Conservation (phyloP, 2,329 filamentous ascomycete species). For the Fusarium dimerum region DNA sequence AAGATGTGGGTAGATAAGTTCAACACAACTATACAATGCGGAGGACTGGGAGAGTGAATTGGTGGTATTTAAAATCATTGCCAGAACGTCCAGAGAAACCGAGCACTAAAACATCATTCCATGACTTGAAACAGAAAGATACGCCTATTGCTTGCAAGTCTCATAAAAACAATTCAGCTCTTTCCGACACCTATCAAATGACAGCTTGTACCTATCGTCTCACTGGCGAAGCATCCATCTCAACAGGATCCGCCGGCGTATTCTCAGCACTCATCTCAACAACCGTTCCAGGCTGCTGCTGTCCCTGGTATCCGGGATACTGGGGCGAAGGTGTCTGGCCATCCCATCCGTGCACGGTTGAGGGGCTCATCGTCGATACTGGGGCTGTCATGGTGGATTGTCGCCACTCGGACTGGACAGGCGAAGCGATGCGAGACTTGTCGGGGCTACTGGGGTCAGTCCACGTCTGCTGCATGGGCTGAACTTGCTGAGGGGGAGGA, state of each 20-base stretch:
- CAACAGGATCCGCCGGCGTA: background rate
- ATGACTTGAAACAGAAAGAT: too few species aligned
- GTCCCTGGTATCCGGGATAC: background rate
- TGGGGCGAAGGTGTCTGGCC: slow-evolving; percentile 1
- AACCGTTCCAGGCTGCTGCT: background rate
- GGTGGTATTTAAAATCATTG: too few species aligned
- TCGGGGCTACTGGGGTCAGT: slow-evolving; percentile 5
- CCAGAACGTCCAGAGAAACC: too few species aligned
- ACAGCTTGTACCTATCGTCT: background rate
- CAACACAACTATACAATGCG: too few species aligned
- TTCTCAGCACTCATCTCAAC: background rate
- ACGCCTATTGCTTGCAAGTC: too few species aligned
- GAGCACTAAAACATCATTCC: too few species aligned
- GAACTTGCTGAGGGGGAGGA: background rate
- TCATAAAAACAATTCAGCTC: too few species aligned
- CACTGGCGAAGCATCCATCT: background rate
- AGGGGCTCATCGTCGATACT: slow-evolving; percentile 5
- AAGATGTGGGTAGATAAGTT: too few species aligned
- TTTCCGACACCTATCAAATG: too few species aligned
- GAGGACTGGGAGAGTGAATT: too few species aligned
- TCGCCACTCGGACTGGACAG: slow-evolving; percentile 11
- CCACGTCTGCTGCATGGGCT: background rate
- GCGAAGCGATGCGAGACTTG: slow-evolving; percentile 4
- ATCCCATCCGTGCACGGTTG: slow-evolving; percentile 7
- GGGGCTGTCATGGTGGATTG: slow-evolving; percentile 3